A percentile compares a stretch with the other conserved stretches of the same genome.
Evolutionary conservation across 768 basidiomycete species (phyloP).

Genomic region (Tricholoma sp.): DNA sequence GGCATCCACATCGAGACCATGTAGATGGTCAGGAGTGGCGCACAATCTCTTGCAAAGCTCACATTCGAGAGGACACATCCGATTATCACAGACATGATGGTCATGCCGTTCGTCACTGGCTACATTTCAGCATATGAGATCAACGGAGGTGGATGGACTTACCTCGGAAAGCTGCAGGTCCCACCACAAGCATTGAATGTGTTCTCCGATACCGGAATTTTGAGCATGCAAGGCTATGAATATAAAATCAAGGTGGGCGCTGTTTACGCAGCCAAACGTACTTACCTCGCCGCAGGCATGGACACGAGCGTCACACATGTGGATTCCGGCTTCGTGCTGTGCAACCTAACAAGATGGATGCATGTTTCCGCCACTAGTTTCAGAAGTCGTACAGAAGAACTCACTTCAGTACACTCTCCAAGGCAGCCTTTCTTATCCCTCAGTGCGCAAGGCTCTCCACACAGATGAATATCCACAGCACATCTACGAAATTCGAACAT

Average conservation of each 20-base stretch:
- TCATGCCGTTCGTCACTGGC: conserved; percentile 40
- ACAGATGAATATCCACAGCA: conserved; percentile 43
- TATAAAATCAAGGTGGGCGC: conserved; percentile 11
- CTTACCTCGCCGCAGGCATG: conserved; percentile 55
- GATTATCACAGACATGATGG: conserved; percentile 44
- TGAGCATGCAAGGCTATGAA: conserved; percentile 1
- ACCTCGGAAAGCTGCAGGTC: conserved; percentile 40
- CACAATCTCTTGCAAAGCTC: conserved; percentile 54
- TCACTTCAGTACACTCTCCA: conserved; percentile 47
- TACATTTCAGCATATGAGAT: background rate
- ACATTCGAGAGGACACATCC: conserved; percentile 50
- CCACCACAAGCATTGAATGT: conserved; percentile 35
- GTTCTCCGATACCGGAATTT: conserved; percentile 12
- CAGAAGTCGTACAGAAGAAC: background rate
- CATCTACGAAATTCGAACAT: conserved; percentile 34
- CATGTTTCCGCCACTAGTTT: background rate
- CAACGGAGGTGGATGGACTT: background rate
- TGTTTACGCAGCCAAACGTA: conserved; percentile 26
- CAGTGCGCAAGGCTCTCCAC: conserved; percentile 46
- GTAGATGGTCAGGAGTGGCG: conserved; percentile 42
- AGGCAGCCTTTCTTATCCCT: conserved; percentile 46
- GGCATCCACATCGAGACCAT: conserved; percentile 34
- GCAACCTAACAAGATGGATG: conserved; percentile 28
- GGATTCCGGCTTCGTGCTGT: conserved; percentile 43
- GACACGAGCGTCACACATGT: conserved; percentile 45